Evolutionary conservation across 1,284 basidiomycete genomes (phyloP).

Genomic region (Coniophora puteana): DNA sequence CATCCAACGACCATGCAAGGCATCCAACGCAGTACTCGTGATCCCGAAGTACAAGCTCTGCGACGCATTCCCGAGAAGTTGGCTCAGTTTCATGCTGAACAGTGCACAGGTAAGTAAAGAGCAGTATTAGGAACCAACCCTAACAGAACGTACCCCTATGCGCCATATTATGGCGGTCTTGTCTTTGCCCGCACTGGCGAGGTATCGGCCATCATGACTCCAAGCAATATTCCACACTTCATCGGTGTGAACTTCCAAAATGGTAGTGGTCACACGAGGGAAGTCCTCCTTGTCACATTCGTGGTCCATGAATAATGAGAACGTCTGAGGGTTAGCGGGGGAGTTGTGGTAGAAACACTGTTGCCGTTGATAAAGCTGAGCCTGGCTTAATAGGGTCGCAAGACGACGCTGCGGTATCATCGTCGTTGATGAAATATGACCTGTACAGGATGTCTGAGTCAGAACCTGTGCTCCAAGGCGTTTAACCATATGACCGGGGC

Average conservation of each 20-base stretch:
- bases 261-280: constrained; percentile 80
- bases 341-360: constrained; percentile 81
- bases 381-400: constrained; percentile 83
- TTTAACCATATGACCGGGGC: background rate
- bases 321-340: constrained; percentile 50
- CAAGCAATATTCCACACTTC: constrained; percentile 97
- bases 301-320: constrained; percentile 88
- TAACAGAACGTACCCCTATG: constrained; percentile 57
- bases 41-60: constrained; percentile 62
- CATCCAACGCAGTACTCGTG: constrained; percentile 77
- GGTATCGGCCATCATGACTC: constrained; percentile 83
- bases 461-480: background rate
- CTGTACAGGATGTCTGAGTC: constrained; percentile 35
- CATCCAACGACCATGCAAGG: constrained; percentile 89
- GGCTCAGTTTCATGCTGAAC: constrained; percentile 47
- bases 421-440: constrained; percentile 81
- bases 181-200: constrained; percentile 90
- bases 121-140: constrained; percentile 9
- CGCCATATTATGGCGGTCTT: constrained; percentile 88
- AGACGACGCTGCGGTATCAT: constrained; percentile 94
- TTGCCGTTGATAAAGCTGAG: constrained; percentile 74
- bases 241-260: constrained; percentile 83
- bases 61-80: constrained; percentile 54
- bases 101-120: background rate
- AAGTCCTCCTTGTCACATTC: constrained; percentile 78